These are phyloP conservation scores for Yamadazyma aaseri DNA, from an alignment of 1,139 yeast species.

Conservation along the genomic window DNA sequence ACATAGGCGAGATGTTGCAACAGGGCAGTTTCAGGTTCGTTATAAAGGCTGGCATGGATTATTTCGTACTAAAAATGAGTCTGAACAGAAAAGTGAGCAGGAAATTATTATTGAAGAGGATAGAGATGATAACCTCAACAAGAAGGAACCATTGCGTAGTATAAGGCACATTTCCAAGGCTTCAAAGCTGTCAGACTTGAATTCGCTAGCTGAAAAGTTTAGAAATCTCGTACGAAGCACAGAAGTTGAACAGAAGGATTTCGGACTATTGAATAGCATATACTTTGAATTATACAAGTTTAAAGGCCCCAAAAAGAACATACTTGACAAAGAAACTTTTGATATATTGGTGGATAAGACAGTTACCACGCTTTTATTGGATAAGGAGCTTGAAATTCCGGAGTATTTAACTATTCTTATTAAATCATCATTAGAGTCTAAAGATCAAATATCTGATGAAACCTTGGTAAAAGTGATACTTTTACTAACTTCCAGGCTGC, in stretches of 20 bases:
- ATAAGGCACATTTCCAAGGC: constrained; percentile 1
- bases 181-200: neutral
- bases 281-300: constrained; percentile 15
- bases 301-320: constrained; percentile 4
- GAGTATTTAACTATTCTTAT: constrained; percentile 28
- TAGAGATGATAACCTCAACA: neutral
- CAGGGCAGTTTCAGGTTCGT: too few species aligned
- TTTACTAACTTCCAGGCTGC: constrained; percentile 11
- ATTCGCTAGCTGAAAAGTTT: constrained; percentile 2
- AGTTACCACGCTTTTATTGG: constrained; percentile 5
- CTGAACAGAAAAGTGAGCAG: neutral
- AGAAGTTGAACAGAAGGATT: neutral
- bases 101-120: neutral
- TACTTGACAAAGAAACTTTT: neutral
- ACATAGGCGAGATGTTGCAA: too few species aligned
- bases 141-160: neutral
- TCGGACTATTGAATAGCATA: constrained; percentile 10
- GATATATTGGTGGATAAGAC: constrained; percentile 10
- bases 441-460: constrained; percentile 7
- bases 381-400: constrained; percentile 20
- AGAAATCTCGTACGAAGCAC: neutral
- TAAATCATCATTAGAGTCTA: constrained; percentile 8
- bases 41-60: too few species aligned
- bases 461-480: constrained; percentile 10
- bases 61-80: too few species aligned